Base-by-base conservation (phyloP, 805 yeast species). In the Maudiozyma saulgeensis region DNA sequence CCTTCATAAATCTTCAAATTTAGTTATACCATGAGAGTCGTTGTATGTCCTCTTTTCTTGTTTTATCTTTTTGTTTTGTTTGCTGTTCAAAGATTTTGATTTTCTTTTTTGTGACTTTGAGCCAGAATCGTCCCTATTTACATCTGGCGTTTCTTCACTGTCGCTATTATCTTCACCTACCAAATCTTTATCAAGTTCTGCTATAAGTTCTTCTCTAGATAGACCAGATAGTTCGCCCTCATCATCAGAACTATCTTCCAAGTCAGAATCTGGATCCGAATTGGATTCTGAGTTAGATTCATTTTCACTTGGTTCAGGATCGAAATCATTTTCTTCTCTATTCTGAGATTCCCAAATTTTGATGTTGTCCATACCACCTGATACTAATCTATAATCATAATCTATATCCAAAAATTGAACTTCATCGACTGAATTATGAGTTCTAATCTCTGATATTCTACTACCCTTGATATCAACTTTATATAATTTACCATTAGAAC, bases 301-400 rank as follows among this genome's bases (percentile, higher is more conserved):
- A 6, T 56, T 61, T 38, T 48, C 56, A 45, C 43, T 51, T 6
- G 49, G 54, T 35, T 38, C 40, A 6, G 44, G 45, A 16, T 46
- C 45, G 25, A 16, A 16, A 6, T 41, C 34, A 11, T 32, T 41
- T 12, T n/a, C 23, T 7, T 58, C 69, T 1, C 61, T 71, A 2
- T 60, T 66, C 13, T 39, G 25, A 66, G 69, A 11, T 76, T 71
- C 46, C 98, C 98, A 91, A 6, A 91, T 71, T 57, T 82, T 84
- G 50, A 91, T 69, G 26, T 75, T 73, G 44, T 86, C 91, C 89
- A 90, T 84, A 19, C 96, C 93, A 6, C 84, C 88, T 63, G 86
- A 81, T 3, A 86, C 79, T 48, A 89, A 69, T 51, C 96, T 76
- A 60, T 88, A 93, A 49, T 84, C 84, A 55, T 63, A 79, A 64